Conservation (phyloP, 2,329 filamentous ascomycete species). For the Nemania bipapillata region DNA sequence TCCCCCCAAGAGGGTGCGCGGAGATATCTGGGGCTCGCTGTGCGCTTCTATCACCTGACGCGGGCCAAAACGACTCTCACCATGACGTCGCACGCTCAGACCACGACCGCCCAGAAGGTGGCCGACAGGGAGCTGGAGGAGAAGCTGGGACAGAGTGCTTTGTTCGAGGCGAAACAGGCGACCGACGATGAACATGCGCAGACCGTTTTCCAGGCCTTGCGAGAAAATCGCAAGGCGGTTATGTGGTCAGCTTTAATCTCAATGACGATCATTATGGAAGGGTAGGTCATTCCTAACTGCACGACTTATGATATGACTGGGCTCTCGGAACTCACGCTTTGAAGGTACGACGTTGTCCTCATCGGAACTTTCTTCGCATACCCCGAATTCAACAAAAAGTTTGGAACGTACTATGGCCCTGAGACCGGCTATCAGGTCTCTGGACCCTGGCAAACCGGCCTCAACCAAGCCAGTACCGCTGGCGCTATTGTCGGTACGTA, state of each 20-base stretch:
- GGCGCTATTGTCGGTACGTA: slow-evolving; percentile 48
- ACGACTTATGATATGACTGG: background rate
- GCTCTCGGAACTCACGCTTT: slow-evolving; percentile 8
- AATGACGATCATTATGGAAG: slow-evolving; percentile 52
- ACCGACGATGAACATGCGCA: slow-evolving; percentile 50
- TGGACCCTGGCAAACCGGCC: slow-evolving; percentile 48
- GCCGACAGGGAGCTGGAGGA: slow-evolving; percentile 49
- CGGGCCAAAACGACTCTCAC: slow-evolving; percentile 1
- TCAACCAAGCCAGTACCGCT: slow-evolving; percentile 49
- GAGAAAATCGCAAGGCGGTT: slow-evolving; percentile 47
- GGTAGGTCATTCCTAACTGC: slow-evolving; percentile 35
- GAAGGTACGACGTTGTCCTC: slow-evolving; percentile 50
- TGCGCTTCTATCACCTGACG: background rate
- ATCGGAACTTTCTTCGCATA: slow-evolving; percentile 50
- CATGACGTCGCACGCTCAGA: slow-evolving; percentile 42
- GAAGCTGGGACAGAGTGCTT: slow-evolving; percentile 46
- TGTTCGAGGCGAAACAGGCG: slow-evolving; percentile 48
- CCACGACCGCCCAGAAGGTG: slow-evolving; percentile 45
- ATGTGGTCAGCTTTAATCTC: slow-evolving; percentile 51
- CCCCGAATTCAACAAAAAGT: slow-evolving; percentile 49
- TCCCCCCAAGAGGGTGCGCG: slow-evolving; percentile 7
- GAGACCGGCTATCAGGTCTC: slow-evolving; percentile 45
- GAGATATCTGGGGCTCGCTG: background rate
- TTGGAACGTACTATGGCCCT: slow-evolving; percentile 44
- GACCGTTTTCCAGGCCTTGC: slow-evolving; percentile 46